A percentile compares a stretch with the other conserved stretches of the same genome.
Evolutionary conservation across 768 basidiomycete species (phyloP).

Genomic region (Mycena belliarum): DNA sequence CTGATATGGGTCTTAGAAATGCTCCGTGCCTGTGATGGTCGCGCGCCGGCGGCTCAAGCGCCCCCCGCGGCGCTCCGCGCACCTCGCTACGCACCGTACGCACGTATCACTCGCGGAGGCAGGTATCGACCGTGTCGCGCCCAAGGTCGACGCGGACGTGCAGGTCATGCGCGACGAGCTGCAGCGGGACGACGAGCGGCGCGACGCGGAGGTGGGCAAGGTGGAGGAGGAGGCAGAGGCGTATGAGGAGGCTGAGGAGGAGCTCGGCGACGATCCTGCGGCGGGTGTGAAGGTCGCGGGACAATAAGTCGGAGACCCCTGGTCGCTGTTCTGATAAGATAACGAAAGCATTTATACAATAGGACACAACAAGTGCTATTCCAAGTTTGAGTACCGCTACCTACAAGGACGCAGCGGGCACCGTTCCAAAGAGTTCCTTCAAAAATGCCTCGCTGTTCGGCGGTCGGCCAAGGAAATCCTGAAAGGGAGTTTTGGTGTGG

Average conservation of each 20-base stretch:
- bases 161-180: conserved; percentile 80
- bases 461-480: conserved; percentile 79
- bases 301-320: not conserved
- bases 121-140: conserved; percentile 83
- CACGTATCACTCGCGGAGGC: conserved; percentile 87
- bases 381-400: too few species aligned
- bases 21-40: conserved; percentile 96
- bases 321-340: not conserved
- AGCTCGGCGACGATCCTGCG: conserved; percentile 29
- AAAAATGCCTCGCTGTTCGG: conserved; percentile 79
- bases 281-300: conserved; percentile 39
- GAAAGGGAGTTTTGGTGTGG: not conserved
- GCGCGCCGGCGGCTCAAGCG: conserved; percentile 89
- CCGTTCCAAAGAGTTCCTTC: conserved; percentile 58
- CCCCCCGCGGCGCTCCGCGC: conserved; percentile 77
- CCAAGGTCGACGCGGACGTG: conserved; percentile 84
- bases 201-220: conserved; percentile 30
- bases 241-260: conserved; percentile 32
- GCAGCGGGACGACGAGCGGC: conserved; percentile 61
- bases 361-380: not conserved
- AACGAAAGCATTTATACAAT: not conserved
- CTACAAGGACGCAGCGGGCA: conserved; percentile 17
- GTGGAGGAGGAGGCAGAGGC: conserved; percentile 30
- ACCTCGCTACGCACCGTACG: conserved; percentile 77
- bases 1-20: conserved; percentile 54